Evolutionary conservation across 331 rosid species (phyloP), one percentile per base, ranked within the genome.

Genomic region (Dryas integrifolia): DNA sequence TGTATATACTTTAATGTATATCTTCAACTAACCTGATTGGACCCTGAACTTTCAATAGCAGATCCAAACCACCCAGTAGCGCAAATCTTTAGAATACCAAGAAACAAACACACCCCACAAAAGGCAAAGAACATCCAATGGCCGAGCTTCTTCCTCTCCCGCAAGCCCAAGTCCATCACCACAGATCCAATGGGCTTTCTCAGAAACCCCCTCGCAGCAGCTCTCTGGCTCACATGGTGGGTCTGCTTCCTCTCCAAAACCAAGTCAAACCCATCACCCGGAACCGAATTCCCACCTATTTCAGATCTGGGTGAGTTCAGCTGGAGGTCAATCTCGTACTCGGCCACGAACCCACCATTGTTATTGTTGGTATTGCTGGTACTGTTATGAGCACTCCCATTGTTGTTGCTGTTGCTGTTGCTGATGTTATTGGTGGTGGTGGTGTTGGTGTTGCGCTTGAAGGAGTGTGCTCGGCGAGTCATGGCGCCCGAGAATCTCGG

Each of bases 31-130:
- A 95, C 99, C 96, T 81, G 80, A 72, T 77, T 78, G 24, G 83
- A 83, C 77, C 79, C 79, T 16, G 89, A 83, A 80, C 70, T 77
- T 57, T 91, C 93, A 16, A 95, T 83, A 63, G 91, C 87, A 75
- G 92, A 95, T 95, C 99, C 97, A 81, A 95, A 85, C 99, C 99
- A 95, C 1, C 99, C 97, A 83, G 89, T 86, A 9, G 94, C 89
- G 68, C 96, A 91, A 16, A 95, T 95, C 87, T 92, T 95, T 30
- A 95, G 51, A 50, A 91, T 84, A 51, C 96, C 99, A 30, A 95
- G 82, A 83, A 95, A 95, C 75, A 95, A 71, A 73, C 99, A 95
- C 62, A 87, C 43, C 16, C 93, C 93, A 77, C 99, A 95, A 72
- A 95, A 95, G 57, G 84, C 55, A 39, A 91, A 72, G 77, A 95